Conservation (phyloP, 2,329 filamentous ascomycete species). For the Epichloe uncinata region DNA sequence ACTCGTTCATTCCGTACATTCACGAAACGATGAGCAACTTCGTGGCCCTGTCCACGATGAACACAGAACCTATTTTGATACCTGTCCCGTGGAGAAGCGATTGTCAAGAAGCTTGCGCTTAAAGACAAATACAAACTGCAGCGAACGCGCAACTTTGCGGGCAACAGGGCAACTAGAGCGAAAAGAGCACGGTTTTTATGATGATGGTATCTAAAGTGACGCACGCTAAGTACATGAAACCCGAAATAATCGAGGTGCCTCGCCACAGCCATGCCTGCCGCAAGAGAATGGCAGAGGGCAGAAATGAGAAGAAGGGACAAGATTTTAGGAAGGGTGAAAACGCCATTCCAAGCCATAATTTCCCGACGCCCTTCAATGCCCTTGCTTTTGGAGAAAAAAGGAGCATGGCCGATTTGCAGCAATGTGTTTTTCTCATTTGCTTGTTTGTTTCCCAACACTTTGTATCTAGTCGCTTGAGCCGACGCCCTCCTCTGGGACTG, state of each 20-base stretch:
- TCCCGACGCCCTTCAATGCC: conserved; percentile 1
- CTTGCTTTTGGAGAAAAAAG: not conserved
- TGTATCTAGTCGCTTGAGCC: conserved; percentile 11
- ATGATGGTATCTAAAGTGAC: conserved; percentile 1
- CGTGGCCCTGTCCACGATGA: too few relatives aligned
- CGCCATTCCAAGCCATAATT: not conserved
- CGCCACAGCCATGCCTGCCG: too few relatives aligned
- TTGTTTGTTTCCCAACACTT: not conserved
- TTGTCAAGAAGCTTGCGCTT: too few relatives aligned
- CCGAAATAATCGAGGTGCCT: too few relatives aligned
- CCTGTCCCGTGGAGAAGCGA: too few relatives aligned
- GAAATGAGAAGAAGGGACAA: not conserved
- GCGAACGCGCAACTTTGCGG: too few relatives aligned
- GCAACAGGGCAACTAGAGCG: too few relatives aligned
- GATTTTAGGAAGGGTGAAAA: not conserved
- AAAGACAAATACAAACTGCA: too few relatives aligned
- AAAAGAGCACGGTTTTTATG: not conserved
- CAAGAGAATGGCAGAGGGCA: not conserved
- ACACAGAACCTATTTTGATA: too few relatives aligned
- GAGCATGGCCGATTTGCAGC: not conserved
- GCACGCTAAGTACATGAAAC: not conserved
- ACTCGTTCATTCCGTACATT: too few relatives aligned
- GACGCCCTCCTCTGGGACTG: conserved; percentile 39
- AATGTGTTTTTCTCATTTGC: not conserved
- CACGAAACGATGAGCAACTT: too few relatives aligned